Percentiles rank a stretch among this genome's conserved stretches.
Conservation (phyloP, 164 flowering plant species). For the Magnolia sinica region DNA sequence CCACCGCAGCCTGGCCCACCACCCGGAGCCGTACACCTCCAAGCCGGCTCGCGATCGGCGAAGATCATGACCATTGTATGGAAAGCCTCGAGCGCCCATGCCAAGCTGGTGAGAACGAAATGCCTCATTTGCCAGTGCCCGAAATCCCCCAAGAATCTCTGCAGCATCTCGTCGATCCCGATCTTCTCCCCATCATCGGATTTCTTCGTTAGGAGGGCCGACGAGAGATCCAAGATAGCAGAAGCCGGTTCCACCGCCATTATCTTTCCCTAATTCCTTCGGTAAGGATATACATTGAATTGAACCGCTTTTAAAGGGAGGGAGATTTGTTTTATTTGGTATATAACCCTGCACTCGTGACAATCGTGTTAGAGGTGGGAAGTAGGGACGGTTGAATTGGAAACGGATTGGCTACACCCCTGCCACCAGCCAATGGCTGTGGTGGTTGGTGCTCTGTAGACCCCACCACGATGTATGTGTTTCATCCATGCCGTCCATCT, state of each 20-base stretch:
- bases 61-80: conserved; percentile 99
- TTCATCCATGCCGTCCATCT: too few species aligned
- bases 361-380: too few species aligned
- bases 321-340: too few species aligned
- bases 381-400: too few species aligned
- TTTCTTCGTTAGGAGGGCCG: conserved; percentile 14
- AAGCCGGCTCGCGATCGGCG: conserved; percentile 78
- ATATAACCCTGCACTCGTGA: too few species aligned
- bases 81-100: conserved; percentile 88
- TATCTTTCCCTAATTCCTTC: too few species aligned
- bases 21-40: conserved; percentile 35
- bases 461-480: too few species aligned
- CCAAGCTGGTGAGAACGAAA: conserved; percentile 71
- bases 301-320: too few species aligned
- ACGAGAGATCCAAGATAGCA: conserved; percentile 11
- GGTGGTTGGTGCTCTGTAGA: too few species aligned
- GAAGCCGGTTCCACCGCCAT: neutral
- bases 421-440: too few species aligned
- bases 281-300: too few species aligned
- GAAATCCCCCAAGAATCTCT: conserved; percentile 70
- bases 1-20: neutral
- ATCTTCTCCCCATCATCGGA: conserved; percentile 27
- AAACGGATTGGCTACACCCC: too few species aligned
- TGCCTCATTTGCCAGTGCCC: conserved; percentile 81
- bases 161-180: conserved; percentile 76